Percentiles rank a stretch among this genome's conserved stretches.
These are phyloP conservation scores for Clarireedia sp. DNA, from an alignment of 2,329 filamentous ascomycete genomes.

Conservation along the genomic window DNA sequence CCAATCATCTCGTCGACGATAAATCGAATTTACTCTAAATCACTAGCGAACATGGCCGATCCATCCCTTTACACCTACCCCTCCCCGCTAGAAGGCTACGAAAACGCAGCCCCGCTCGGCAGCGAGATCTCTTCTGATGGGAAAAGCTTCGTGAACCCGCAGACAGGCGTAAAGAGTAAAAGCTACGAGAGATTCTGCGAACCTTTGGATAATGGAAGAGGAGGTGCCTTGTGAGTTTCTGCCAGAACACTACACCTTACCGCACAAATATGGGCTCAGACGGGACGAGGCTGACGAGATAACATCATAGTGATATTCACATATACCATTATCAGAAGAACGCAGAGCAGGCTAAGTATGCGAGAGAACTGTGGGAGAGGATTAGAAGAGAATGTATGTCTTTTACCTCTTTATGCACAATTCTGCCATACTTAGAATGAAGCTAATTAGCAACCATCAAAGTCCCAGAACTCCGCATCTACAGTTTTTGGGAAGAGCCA, in stretches of 20 bases:
- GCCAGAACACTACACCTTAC: not conserved
- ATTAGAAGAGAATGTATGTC: slow-evolving; percentile 69
- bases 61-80: slow-evolving; percentile 42
- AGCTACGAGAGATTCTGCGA: slow-evolving; percentile 63
- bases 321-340: slow-evolving; percentile 71
- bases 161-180: slow-evolving; percentile 50
- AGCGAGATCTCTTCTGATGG: slow-evolving; percentile 52
- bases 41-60: slow-evolving; percentile 35
- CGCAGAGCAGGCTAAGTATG: slow-evolving; percentile 55
- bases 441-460: not conserved
- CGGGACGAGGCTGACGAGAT: not conserved
- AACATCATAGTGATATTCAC: slow-evolving; percentile 57
- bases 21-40: too few relatives aligned
- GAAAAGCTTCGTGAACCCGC: slow-evolving; percentile 67
- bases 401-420: not conserved
- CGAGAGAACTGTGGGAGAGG: slow-evolving; percentile 65
- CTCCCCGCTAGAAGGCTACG: slow-evolving; percentile 44
- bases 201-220: slow-evolving; percentile 56
- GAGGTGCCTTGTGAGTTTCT: slow-evolving; percentile 61
- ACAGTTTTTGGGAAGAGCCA: slow-evolving; percentile 67
- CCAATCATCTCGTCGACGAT: too few relatives aligned
- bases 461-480: slow-evolving; percentile 83
- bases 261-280: not conserved
- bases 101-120: slow-evolving; percentile 38
- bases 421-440: not conserved